These are phyloP conservation scores for Phytopythium boreale DNA, from an alignment of 352 stramenopile genomes.

Conservation along the genomic window DNA sequence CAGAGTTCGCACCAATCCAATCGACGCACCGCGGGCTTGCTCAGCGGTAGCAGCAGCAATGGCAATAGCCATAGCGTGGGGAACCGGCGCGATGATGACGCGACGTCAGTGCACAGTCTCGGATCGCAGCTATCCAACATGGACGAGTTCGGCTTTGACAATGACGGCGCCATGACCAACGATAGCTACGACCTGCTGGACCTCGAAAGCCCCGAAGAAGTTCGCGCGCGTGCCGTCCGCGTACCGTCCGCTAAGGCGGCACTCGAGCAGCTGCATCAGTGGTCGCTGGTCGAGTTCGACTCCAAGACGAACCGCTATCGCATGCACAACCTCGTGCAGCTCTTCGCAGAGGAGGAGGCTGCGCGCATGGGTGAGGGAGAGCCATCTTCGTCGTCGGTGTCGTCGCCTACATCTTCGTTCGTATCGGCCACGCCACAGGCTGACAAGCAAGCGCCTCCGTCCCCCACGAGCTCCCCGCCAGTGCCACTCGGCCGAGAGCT, in stretches of 20 bases:
- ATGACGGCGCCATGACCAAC: slow-evolving; percentile 76
- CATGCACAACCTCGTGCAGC: slow-evolving; percentile 81
- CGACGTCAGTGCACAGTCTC: slow-evolving; percentile 50
- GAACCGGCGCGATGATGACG: slow-evolving; percentile 40
- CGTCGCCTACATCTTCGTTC: slow-evolving; percentile 26
- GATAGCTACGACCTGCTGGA: slow-evolving; percentile 77
- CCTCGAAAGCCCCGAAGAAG: slow-evolving; percentile 65
- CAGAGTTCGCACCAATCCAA: slow-evolving; percentile 8
- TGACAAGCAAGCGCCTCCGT: slow-evolving; percentile 10
- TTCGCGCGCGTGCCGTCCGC: slow-evolving; percentile 40
- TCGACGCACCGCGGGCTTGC: slow-evolving; percentile 5
- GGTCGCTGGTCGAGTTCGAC: slow-evolving; percentile 81
- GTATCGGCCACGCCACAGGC: slow-evolving; percentile 13
- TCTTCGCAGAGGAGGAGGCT: slow-evolving; percentile 82
- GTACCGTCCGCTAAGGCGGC: slow-evolving; percentile 50
- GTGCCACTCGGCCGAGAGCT: slow-evolving; percentile 48
- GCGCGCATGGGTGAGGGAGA: slow-evolving; percentile 45
- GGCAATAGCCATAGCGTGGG: neutral
- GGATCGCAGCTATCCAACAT: slow-evolving; percentile 65
- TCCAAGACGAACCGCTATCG: slow-evolving; percentile 65
- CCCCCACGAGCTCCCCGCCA: slow-evolving; percentile 22
- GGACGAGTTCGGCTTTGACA: slow-evolving; percentile 72
- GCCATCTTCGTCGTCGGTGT: neutral
- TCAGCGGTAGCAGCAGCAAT: neutral
- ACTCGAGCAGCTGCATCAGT: slow-evolving; percentile 66